A percentile compares a stretch with the other conserved stretches of the same genome.
phyloP scores from a whole-genome alignment of 306 rosid species.

The Fragaria nilgerrensis region DNA sequence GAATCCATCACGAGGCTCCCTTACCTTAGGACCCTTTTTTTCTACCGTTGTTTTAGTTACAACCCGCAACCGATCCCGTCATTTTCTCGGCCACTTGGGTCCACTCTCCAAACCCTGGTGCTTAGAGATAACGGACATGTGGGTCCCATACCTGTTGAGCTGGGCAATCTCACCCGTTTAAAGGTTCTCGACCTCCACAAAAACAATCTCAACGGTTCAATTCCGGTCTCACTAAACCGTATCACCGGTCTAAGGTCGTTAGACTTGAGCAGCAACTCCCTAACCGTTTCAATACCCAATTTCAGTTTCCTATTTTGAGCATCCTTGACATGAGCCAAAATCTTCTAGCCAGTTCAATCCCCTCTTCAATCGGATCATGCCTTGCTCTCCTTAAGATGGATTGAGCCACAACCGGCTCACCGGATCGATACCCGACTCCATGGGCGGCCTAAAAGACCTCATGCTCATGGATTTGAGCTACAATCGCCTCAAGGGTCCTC shows the following conservation, averaged over 20 bases:
- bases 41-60: slow-evolving; percentile 67
- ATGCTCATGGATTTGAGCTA: slow-evolving; percentile 77
- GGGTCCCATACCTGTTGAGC: slow-evolving; percentile 60
- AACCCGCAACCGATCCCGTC: slow-evolving; percentile 69
- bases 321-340: slow-evolving; percentile 46
- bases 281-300: slow-evolving; percentile 48
- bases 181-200: no score
- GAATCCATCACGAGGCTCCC: slow-evolving; percentile 60
- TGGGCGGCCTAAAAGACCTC: slow-evolving; percentile 37
- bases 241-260: slow-evolving; percentile 56
- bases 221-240: slow-evolving; percentile 49
- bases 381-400: slow-evolving; percentile 49
- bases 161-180: no score
- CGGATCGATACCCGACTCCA: slow-evolving; percentile 42
- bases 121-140: slow-evolving; percentile 75
- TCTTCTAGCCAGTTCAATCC: slow-evolving; percentile 42
- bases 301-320: slow-evolving; percentile 29
- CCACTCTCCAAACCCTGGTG: slow-evolving; percentile 53
- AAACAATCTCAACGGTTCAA: slow-evolving; percentile 66
- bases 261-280: slow-evolving; percentile 47
- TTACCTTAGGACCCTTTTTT: slow-evolving; percentile 57
- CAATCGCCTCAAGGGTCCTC: slow-evolving; percentile 57
- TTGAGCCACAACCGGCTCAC: slow-evolving; percentile 55
- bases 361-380: slow-evolving; percentile 17
- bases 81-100: slow-evolving; percentile 59